Evolutionary conservation across 2,329 filamentous ascomycete species (phyloP), one percentile per base, ranked within the genome.

Genomic region (Macrophomina pseudophaseolina): DNA sequence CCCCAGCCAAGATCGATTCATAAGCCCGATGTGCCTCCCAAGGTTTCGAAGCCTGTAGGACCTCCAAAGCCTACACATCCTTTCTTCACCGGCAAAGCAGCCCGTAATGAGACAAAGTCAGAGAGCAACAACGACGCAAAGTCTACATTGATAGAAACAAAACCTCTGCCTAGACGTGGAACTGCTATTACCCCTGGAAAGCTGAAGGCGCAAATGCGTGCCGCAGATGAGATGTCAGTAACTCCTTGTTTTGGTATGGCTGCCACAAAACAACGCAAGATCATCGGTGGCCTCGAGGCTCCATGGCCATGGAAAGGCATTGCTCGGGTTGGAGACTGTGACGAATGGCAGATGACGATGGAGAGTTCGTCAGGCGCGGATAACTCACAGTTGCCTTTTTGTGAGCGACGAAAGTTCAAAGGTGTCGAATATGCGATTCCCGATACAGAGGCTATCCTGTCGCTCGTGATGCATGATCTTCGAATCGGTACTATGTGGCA

Each of bases 221-320:
- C 33, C 12, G 23, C 6, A 5, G 49, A 67, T 59, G 44, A 65
- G 9, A 46, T 7, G 72, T 16, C 70, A 71, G 49, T 72, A 70
- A 8, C 67, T 67, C 9, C 71, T 70, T 18, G 64, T 68, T 11
- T 76, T 74, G 66, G 75, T 70, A 18, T 67, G 58, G 18, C 35
- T 1, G 58, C 42, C 4, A 49, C 66, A 66, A 42, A 70, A 68
- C 44, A 70, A 67, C 56, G 73, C 64, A 33, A 71, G 4, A 92
- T 87, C 72, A 82, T 90, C n/a, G 87, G 89, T 0, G 91, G 90
- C 2, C 83, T 82, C 69, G 83, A 91, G 64, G 86, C 91, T 3
- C 82, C 87, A n/a, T 95, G 91, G 90, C 92, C 92, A 44, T 85
- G 86, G 58, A 83, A 84, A 69, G 90, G 83, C 6, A 87, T 87